Conservation (phyloP, 495 filamentous ascomycete genomes). For the Aspergillus leporis region DNA sequence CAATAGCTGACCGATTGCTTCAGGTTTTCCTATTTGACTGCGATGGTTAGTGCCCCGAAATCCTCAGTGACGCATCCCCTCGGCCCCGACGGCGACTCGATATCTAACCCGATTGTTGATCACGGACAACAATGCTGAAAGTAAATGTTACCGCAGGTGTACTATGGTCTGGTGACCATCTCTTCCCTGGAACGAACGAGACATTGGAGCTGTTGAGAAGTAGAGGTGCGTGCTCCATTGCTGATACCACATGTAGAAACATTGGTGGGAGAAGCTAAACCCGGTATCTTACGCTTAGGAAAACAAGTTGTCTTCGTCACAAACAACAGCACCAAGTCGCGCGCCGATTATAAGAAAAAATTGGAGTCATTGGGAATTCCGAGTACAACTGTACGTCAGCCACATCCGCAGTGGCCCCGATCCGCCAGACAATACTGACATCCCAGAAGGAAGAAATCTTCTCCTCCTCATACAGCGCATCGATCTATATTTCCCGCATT, state of each 20-base stretch:
- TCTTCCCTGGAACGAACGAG: conserved; percentile 80
- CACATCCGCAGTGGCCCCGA: conserved; percentile 16
- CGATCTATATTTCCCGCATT: conserved; percentile 95
- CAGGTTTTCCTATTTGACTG: conserved; percentile 96
- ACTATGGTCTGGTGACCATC: conserved; percentile 90
- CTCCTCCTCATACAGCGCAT: conserved; percentile 89
- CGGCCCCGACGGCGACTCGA: conserved; percentile 12
- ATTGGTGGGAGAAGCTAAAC: conserved; percentile 1
- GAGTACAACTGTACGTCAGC: conserved; percentile 52
- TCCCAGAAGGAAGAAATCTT: conserved; percentile 81
- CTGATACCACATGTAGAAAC: background rate
- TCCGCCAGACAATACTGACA: background rate
- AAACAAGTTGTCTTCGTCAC: conserved; percentile 97
- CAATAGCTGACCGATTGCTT: conserved; percentile 7
- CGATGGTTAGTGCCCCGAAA: conserved; percentile 66
- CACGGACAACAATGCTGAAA: conserved; percentile 16
- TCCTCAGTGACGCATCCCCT: conserved; percentile 5
- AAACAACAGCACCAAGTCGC: conserved; percentile 98
- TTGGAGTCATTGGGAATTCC: conserved; percentile 81
- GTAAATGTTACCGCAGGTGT: conserved; percentile 64
- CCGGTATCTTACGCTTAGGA: conserved; percentile 45
- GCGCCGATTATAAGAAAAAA: conserved; percentile 88
- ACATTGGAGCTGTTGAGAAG: conserved; percentile 77
- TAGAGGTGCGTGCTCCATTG: conserved; percentile 56
- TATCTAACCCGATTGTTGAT: background rate